These are phyloP conservation scores for Teratosphaeria nubilosa DNA, from an alignment of 2,329 filamentous ascomycete genomes.

Conservation along the genomic window DNA sequence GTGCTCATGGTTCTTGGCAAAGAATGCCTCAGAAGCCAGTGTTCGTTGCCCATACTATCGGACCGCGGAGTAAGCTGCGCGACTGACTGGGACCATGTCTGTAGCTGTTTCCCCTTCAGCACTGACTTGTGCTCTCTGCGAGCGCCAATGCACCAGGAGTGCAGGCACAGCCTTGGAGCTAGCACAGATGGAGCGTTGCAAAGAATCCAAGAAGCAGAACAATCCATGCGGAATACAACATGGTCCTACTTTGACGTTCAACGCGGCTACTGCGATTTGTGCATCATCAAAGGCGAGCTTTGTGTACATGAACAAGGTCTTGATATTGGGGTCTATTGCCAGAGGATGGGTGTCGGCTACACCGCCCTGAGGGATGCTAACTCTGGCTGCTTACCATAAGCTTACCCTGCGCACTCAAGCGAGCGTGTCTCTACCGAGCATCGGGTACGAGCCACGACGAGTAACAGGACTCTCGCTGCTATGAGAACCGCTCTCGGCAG, in stretches of 20 bases:
- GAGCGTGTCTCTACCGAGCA: not conserved
- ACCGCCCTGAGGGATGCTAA: slow-evolving; percentile 12
- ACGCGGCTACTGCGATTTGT: slow-evolving; percentile 16
- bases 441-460: slow-evolving; percentile 4
- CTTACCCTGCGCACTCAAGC: too few species aligned
- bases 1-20: not conserved
- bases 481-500: not conserved
- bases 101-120: not conserved
- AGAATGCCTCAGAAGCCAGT: not conserved
- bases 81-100: not conserved
- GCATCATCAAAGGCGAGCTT: slow-evolving; percentile 17
- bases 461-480: slow-evolving; percentile 3
- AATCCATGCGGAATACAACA: slow-evolving; percentile 3
- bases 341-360: slow-evolving; percentile 12
- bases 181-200: slow-evolving; percentile 8
- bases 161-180: slow-evolving; percentile 10
- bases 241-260: slow-evolving; percentile 13
- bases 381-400: slow-evolving; percentile 4
- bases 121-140: slow-evolving; percentile 4
- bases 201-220: slow-evolving; percentile 1
- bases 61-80: not conserved
- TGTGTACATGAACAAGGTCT: slow-evolving; percentile 14
- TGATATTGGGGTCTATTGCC: slow-evolving; percentile 13
- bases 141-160: slow-evolving; percentile 5
- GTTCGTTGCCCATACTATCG: not conserved